Percentiles rank a stretch among this genome's conserved stretches.
Conservation (phyloP, 768 basidiomycete species). For the Lyophyllum semitale region DNA sequence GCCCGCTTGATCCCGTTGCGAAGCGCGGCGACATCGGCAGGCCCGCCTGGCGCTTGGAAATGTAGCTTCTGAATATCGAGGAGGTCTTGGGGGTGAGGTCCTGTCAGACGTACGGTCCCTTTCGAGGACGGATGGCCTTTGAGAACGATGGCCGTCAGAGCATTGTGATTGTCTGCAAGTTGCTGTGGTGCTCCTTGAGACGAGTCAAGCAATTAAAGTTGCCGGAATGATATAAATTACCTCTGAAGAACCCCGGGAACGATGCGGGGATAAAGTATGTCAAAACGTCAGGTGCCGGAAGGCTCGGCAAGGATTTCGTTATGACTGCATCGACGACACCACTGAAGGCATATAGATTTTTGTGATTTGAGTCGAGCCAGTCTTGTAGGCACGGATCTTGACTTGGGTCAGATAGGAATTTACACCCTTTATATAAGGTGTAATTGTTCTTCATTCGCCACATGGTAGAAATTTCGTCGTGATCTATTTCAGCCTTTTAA, state of each 20-base stretch:
- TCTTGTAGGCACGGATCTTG: slow-evolving; percentile 30
- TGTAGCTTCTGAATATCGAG: slow-evolving; percentile 30
- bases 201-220: background rate
- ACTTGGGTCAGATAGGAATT: slow-evolving; percentile 24
- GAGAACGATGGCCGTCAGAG: slow-evolving; percentile 26
- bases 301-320: slow-evolving; percentile 21
- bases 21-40: slow-evolving; percentile 25
- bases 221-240: slow-evolving; percentile 6
- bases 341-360: slow-evolving; percentile 28
- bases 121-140: slow-evolving; percentile 30
- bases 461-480: slow-evolving; percentile 31
- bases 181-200: slow-evolving; percentile 21
- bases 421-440: slow-evolving; percentile 26
- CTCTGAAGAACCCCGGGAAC: slow-evolving; percentile 29
- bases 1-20: slow-evolving; percentile 26
- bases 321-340: slow-evolving; percentile 23
- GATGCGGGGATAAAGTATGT: slow-evolving; percentile 26
- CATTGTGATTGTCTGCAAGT: slow-evolving; percentile 22
- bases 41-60: slow-evolving; percentile 26
- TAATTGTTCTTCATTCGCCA: slow-evolving; percentile 31
- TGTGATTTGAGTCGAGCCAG: slow-evolving; percentile 23
- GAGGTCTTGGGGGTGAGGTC: slow-evolving; percentile 28
- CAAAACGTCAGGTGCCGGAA: slow-evolving; percentile 26
- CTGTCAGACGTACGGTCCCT: slow-evolving; percentile 31
- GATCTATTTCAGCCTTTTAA: slow-evolving; percentile 20